Conservation (phyloP, 2,329 filamentous ascomycete species). For the Blastomyces emzantsi region DNA sequence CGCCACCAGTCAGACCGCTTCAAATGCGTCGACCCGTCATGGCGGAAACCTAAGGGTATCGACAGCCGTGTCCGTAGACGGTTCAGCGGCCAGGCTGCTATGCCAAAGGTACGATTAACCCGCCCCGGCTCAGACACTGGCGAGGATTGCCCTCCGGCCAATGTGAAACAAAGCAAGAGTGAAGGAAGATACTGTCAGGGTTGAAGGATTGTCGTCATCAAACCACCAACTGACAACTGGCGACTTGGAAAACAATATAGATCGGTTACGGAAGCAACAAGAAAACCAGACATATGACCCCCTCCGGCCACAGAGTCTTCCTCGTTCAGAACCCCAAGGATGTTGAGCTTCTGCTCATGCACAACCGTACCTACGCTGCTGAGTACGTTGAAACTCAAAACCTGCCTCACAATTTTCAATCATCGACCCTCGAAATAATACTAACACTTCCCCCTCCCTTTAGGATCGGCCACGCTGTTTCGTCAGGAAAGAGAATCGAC, state of each 20-base stretch:
- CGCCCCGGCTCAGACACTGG: neutral
- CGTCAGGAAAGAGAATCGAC: conserved; percentile 96
- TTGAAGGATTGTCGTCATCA: neutral
- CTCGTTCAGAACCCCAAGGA: conserved; percentile 95
- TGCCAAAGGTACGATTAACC: conserved; percentile 77
- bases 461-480: conserved; percentile 97
- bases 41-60: conserved; percentile 99
- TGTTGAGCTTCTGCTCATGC: conserved; percentile 97
- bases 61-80: conserved; percentile 96
- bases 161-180: neutral
- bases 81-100: conserved; percentile 89
- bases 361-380: conserved; percentile 98
- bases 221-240: neutral
- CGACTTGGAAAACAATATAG: conserved; percentile 42
- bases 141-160: neutral
- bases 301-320: conserved; percentile 99
- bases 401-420: neutral
- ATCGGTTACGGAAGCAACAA: conserved; percentile 99
- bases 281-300: conserved; percentile 98
- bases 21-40: conserved; percentile 80
- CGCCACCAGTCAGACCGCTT: conserved; percentile 97
- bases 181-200: neutral
- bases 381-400: conserved; percentile 58
- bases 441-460: conserved; percentile 28
- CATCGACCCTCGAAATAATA: conserved; percentile 2